Evolutionary conservation across 1,139 yeast species (phyloP), one percentile per base, ranked within the genome.

Genomic region (Kurtzmaniella quercitrusa): DNA sequence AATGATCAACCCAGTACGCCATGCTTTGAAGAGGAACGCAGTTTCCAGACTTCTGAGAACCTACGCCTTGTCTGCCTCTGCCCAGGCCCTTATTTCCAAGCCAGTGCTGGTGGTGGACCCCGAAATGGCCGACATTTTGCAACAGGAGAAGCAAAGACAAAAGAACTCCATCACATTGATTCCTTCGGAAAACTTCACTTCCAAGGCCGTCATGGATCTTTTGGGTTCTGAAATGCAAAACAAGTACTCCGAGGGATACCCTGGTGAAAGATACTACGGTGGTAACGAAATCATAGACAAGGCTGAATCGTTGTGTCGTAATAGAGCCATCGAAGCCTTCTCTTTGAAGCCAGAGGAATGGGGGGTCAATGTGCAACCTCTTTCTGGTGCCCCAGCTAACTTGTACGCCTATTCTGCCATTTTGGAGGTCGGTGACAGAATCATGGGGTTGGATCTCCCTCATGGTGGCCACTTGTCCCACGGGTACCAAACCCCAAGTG

Each of bases 211-310:
- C 24, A 86, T 91, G 83, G 96, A 91, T 60, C 78, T 91, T 42
- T 78, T 91, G 59, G 97, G 98, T 47, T 85, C 96, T 16, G 96
- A 89, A 67, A 89, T 91, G 96, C 94, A 89, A 69, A 91, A 91
- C 79, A 91, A 91, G 75, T 91, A 91, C 70, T 89, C 96, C n/a
- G 98, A 91, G 71, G 97, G 97, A 48, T 91, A 91, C 69, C 98
- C 98, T 41, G 96, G 96, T 51, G 96, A 90, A 58, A 82, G 98
- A 65, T 91, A 91, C 72, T 91, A 91, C 60, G 98, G 98, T 64
- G 98, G 98, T 64, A 91, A 91, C 65, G 91, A 91, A 70, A 82
- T 83, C 66, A 91, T 91, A 57, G 98, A 91, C 67, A 79, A 83
- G 70, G 91, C 94, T 51, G 98, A 91, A 73, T 66, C 80, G 12